Conservation (phyloP, 495 filamentous ascomycete genomes). For the Podospora tetraspora region DNA sequence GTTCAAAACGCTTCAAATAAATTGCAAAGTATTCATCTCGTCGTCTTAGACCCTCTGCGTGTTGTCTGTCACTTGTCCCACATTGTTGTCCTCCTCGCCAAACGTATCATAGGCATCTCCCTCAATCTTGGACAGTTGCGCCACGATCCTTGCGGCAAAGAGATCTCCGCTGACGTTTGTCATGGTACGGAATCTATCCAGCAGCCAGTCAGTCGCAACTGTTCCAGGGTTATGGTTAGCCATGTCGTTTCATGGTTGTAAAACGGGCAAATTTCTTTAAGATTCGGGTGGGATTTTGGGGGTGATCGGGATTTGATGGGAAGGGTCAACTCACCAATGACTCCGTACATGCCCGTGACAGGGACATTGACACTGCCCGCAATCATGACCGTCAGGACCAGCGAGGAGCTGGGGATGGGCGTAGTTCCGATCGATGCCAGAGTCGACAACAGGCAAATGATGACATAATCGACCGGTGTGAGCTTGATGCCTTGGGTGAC, state of each 20-base stretch:
- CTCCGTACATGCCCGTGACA: conserved; percentile 31
- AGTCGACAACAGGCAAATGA: conserved; percentile 29
- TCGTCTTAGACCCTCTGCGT: not conserved
- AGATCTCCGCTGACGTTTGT: not conserved
- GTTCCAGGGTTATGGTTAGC: too few relatives aligned
- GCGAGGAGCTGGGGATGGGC: conserved; percentile 30
- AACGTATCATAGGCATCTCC: not conserved
- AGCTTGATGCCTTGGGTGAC: conserved; percentile 28
- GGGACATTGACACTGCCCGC: conserved; percentile 25
- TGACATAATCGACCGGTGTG: conserved; percentile 25
- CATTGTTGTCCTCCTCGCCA: not conserved
- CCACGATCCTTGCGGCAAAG: not conserved
- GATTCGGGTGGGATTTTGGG: too few relatives aligned
- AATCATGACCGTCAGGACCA: conserved; percentile 35
- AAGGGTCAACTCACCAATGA: conserved; percentile 5
- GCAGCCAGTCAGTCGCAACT: not conserved
- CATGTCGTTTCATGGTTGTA: too few relatives aligned
- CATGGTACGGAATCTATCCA: not conserved
- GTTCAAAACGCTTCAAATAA: not conserved
- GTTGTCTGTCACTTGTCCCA: not conserved
- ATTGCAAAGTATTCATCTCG: not conserved
- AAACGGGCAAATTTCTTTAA: too few relatives aligned
- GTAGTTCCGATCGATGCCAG: conserved; percentile 33
- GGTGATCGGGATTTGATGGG: too few relatives aligned
- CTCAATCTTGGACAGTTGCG: not conserved